Evolutionary conservation across 228 moss, liverwort and hornwort species (phyloP).

Genomic region (Sphagnum magellanicum): DNA sequence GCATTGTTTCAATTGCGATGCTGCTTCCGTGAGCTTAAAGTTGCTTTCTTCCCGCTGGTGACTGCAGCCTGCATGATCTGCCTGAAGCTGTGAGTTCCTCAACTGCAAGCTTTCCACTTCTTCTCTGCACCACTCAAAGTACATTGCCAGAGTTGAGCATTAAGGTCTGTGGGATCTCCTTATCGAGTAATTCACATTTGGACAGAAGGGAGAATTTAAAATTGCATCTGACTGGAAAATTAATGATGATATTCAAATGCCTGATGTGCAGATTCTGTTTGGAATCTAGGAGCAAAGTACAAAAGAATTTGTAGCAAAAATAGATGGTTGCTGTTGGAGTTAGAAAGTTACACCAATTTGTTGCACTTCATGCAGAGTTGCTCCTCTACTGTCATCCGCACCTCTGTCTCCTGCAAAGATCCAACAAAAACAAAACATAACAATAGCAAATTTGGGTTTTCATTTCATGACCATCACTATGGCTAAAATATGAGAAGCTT

Average conservation of each 20-base stretch:
- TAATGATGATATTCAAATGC: too few species aligned
- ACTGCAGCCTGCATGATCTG: constrained; percentile 48
- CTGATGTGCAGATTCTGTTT: too few species aligned
- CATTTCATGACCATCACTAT: too few species aligned
- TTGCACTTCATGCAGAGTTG: constrained; percentile 50
- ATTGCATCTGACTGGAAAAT: too few species aligned
- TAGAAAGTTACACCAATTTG: constrained; percentile 51
- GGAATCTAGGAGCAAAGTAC: too few species aligned
- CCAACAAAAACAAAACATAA: too few species aligned
- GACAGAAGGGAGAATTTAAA: too few species aligned
- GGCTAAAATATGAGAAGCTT: too few species aligned
- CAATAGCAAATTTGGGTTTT: too few species aligned
- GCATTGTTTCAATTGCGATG: constrained; percentile 49
- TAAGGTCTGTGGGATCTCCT: too few species aligned
- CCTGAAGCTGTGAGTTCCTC: constrained; percentile 48
- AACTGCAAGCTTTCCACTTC: constrained; percentile 51
- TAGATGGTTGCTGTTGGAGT: not conserved
- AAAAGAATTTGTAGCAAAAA: too few species aligned
- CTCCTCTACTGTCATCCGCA: constrained; percentile 41
- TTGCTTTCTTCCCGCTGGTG: constrained; percentile 42
- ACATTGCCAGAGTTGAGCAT: not conserved
- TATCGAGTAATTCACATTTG: too few species aligned
- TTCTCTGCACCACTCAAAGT: constrained; percentile 24
- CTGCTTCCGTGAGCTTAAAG: constrained; percentile 26
- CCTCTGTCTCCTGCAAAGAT: constrained; percentile 53